Evolutionary conservation across 1,284 basidiomycete genomes (phyloP), one percentile per base, ranked within the genome.

Genomic region (Takashimella tepidaria): DNA sequence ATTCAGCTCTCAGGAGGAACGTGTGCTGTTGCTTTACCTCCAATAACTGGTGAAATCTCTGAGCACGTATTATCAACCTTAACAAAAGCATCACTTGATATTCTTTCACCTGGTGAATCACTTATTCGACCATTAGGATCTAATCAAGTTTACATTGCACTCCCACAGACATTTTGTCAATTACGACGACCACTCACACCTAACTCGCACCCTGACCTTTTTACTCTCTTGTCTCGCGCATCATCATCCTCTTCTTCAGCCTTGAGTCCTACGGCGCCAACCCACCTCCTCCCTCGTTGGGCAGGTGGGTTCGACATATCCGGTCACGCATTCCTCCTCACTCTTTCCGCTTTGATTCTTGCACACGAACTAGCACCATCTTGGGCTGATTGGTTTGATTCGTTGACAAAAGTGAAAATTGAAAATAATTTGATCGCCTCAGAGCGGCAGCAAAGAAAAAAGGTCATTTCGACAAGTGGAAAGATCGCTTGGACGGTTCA

Each of bases 321-420:
- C 0, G 93, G 93, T 2, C 95, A 98, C 70, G 82, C 92, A 23
- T 98, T 97, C 78, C 81, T 98, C 58, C 81, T 98, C 61, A 88
- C 88, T 1, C 82, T 96, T 76, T 82, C 86, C n/a, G 78, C 82
- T 6, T 78, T 96, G 19, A 86, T 96, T 69, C 80, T 96, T 41
- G 79, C 83, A 1, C 84, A 92, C 66, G 88, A 92, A 70, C 71
- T 95, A 16, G 72, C 75, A 1, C 76, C 77, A 1, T 75, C 70
- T 21, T 71, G 68, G 69, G 24, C 52, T 41, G 51, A 31, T 13
- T 24, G 31, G 23, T 23, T 50, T 27, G 21, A 52, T 20, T 21
- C 23, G 24, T 5, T 31, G 11, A n/a, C 2, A 26, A 21, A 11
- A 22, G 22, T 31, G 41, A n/a, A 26, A 22, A 11, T 26, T 43